Evolutionary conservation across 179 eudicot species (phyloP), one percentile per base, ranked within the genome.

Genomic region (Sideroxylon spinosum): DNA sequence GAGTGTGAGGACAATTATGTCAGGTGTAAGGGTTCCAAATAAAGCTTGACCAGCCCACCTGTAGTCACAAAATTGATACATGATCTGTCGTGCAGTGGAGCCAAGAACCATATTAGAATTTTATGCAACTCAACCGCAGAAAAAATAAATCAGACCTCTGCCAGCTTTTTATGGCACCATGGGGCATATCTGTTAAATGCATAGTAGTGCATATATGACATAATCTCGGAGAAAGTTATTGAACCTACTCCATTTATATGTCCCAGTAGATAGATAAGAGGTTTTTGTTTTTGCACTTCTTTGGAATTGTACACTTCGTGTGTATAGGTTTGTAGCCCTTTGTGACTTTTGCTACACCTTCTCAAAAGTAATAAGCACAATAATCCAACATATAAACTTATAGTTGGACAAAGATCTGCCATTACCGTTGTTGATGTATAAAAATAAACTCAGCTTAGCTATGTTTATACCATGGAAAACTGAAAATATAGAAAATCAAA

Each of bases 21-120:
- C 99, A 67, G 92, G 99, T 25, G 95, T 95, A 52, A 95, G 90
- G 44, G 92, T 95, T 75, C 99, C 99, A 84, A 95, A 95, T 74
- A 95, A 87, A 78, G 98, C 97, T 89, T 95, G 99, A 82, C 99
- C 99, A 68, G 99, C 99, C 99, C 99, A 95, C 99, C 99, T 95
- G 78, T 26, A 75, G 79, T 75, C 57, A 67, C 68, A 66, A 65
- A 64, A 65, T 60, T 17, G 20, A 44, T 67, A 72, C 72, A 75
- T n/a, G 29, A 70, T 12, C 52, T 71, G 50, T 59, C 37, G 65
- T 71, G 62, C 61, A 75, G 48, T 61, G 26, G 4, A 66, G 50
- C 46, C 10, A 48, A 76, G 78, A 76, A 49, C 26, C 61, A 64
- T 13, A 17, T 6, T 72, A 55, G 63, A 68, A 11, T 10, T 71